Conservation (phyloP, 2,329 filamentous ascomycete genomes). For the Fusarium sp. region DNA sequence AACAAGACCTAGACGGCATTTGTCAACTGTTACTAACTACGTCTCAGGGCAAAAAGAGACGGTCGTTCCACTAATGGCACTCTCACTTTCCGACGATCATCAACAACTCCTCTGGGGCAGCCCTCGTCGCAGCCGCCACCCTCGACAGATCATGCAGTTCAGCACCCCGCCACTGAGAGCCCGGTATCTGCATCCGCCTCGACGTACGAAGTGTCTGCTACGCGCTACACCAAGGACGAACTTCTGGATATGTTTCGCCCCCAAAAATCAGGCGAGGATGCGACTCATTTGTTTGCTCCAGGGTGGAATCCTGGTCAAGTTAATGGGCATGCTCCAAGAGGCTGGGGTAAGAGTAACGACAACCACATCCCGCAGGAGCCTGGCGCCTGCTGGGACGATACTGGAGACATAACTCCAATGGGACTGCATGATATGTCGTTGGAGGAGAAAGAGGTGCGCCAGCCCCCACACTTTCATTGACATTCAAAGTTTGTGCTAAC, state of each 20-base stretch:
- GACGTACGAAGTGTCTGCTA: constrained; percentile 57
- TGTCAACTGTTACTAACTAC: constrained; percentile 28
- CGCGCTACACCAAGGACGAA: constrained; percentile 83
- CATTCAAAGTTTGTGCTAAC: constrained; percentile 41
- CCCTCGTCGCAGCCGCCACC: constrained; percentile 54
- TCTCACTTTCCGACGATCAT: constrained; percentile 73
- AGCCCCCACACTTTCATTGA: constrained; percentile 18
- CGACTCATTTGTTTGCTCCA: constrained; percentile 76
- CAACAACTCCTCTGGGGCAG: constrained; percentile 66
- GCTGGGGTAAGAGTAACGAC: constrained; percentile 85
- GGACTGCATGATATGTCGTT: constrained; percentile 76
- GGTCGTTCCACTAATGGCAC: constrained; percentile 72
- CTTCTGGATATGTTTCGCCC: constrained; percentile 78
- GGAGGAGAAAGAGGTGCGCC: constrained; percentile 71
- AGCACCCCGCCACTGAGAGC: constrained; percentile 55
- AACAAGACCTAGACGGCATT: not conserved
- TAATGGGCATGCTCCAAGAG: constrained; percentile 72
- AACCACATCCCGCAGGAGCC: constrained; percentile 81
- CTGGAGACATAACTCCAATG: constrained; percentile 77
- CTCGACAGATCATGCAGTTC: constrained; percentile 57
- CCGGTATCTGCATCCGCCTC: constrained; percentile 47
- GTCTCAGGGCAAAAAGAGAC: constrained; percentile 69
- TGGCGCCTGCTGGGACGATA: constrained; percentile 91
- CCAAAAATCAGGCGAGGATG: constrained; percentile 64
- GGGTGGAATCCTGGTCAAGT: constrained; percentile 83